These are phyloP conservation scores for Litsea cubeba DNA, from an alignment of 164 flowering plant genomes.

Conservation along the genomic window DNA sequence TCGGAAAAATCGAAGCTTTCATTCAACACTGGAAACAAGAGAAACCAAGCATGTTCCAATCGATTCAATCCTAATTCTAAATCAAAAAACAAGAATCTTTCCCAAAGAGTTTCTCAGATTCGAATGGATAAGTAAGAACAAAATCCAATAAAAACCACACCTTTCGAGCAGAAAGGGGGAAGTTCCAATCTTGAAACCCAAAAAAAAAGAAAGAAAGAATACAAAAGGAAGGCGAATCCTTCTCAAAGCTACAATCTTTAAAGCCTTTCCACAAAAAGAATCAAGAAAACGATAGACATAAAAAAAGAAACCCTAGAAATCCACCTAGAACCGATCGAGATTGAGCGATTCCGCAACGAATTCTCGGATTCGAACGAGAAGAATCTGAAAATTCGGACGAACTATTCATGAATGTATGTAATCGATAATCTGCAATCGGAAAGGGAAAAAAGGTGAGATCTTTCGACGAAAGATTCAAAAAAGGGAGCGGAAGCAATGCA, in stretches of 20 bases:
- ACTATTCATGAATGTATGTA: neutral
- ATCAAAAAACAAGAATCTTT: neutral
- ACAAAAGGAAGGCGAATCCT: neutral
- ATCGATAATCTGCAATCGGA: neutral
- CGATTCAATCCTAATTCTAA: neutral
- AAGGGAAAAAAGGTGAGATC: neutral
- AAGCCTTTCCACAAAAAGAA: neutral
- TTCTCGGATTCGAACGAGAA: neutral
- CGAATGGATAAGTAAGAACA: too few relatives aligned
- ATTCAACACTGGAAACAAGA: neutral
- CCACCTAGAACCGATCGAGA: neutral
- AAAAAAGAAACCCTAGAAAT: neutral
- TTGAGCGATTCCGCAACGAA: neutral
- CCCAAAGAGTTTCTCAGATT: too few relatives aligned
- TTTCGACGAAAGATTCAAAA: neutral
- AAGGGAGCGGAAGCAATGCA: neutral
- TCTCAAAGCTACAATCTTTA: neutral
- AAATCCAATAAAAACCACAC: neutral
- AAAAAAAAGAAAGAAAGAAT: too few relatives aligned
- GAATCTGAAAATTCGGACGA: neutral
- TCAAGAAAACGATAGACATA: neutral
- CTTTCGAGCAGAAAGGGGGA: neutral
- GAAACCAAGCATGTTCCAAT: neutral
- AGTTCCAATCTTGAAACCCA: neutral
- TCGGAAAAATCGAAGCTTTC: neutral